Evolutionary conservation across 2,329 filamentous ascomycete genomes (phyloP).

Genomic region (Mollisia scopiformis): DNA sequence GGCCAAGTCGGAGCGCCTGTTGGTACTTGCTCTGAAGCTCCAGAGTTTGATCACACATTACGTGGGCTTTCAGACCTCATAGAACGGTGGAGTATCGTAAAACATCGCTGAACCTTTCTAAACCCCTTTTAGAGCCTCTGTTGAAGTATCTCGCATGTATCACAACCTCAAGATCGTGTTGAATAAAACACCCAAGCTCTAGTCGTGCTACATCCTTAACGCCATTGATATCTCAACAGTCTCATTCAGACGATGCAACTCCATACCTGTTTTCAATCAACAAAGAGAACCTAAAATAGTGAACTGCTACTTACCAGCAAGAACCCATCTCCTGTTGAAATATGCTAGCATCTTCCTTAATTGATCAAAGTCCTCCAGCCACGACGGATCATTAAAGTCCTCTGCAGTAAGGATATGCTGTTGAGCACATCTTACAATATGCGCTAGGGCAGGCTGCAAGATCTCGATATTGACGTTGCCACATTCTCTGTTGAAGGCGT

Average conservation of each 20-base stretch:
- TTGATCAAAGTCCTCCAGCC: constrained; percentile 25
- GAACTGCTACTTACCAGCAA: constrained; percentile 3
- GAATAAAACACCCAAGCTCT: not conserved
- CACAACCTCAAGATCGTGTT: not conserved
- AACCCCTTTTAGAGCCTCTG: too few species aligned
- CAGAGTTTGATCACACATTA: too few species aligned
- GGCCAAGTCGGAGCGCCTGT: too few species aligned
- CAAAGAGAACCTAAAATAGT: not conserved
- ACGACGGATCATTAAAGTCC: constrained; percentile 19
- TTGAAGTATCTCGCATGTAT: too few species aligned
- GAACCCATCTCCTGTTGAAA: constrained; percentile 20
- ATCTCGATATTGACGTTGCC: constrained; percentile 12
- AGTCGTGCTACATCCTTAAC: constrained; percentile 5
- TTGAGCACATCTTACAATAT: constrained; percentile 24
- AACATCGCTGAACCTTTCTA: too few species aligned
- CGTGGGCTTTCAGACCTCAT: too few species aligned
- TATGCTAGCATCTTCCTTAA: constrained; percentile 20
- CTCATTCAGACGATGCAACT: constrained; percentile 11
- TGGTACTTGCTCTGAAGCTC: too few species aligned
- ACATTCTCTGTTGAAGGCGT: constrained; percentile 21
- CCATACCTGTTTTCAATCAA: not conserved
- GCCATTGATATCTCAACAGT: constrained; percentile 16
- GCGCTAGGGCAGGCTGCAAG: constrained; percentile 16
- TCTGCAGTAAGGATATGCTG: constrained; percentile 23
- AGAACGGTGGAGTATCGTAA: too few species aligned